Conservation (phyloP, 192 early-diverging fungal genomes). For the Dissophora globulifera region DNA sequence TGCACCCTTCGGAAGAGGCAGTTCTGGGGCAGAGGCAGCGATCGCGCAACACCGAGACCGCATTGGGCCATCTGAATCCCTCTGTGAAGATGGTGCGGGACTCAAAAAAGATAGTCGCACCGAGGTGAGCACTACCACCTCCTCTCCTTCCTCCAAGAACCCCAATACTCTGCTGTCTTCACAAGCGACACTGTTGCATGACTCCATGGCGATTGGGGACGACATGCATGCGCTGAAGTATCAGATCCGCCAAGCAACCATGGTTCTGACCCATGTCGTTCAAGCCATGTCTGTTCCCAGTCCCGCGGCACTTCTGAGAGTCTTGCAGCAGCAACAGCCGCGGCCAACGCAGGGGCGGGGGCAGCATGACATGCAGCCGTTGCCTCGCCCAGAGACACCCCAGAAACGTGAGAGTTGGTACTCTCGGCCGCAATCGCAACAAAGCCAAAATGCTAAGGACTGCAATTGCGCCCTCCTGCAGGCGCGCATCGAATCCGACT, state of each 20-base stretch:
- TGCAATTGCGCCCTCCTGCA: conserved; percentile 12
- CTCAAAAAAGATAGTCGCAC: too few species aligned
- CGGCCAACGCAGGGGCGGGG: too few species aligned
- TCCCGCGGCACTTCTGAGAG: conserved; percentile 5
- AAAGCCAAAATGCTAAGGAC: not conserved
- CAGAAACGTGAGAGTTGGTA: not conserved
- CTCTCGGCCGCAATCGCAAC: not conserved
- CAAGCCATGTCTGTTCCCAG: conserved; percentile 22
- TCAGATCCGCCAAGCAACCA: conserved; percentile 9
- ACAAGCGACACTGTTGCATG: not conserved
- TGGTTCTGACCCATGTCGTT: conserved; percentile 26
- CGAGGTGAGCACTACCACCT: too few species aligned
- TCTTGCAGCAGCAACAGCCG: not conserved
- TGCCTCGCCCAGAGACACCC: not conserved
- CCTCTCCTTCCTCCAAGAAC: too few species aligned
- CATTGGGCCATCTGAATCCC: too few species aligned
- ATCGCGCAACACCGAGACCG: too few species aligned
- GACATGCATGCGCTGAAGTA: conserved; percentile 4
- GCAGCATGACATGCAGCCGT: not conserved
- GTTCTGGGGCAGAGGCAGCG: too few species aligned
- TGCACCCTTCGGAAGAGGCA: too few species aligned
- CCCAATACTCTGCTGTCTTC: not conserved
- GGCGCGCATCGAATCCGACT: too few species aligned
- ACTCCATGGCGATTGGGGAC: not conserved
- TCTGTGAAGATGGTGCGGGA: too few species aligned